Evolutionary conservation across 108 stramenopile species (phyloP).

Genomic region (Stephanodiscus triporus): DNA sequence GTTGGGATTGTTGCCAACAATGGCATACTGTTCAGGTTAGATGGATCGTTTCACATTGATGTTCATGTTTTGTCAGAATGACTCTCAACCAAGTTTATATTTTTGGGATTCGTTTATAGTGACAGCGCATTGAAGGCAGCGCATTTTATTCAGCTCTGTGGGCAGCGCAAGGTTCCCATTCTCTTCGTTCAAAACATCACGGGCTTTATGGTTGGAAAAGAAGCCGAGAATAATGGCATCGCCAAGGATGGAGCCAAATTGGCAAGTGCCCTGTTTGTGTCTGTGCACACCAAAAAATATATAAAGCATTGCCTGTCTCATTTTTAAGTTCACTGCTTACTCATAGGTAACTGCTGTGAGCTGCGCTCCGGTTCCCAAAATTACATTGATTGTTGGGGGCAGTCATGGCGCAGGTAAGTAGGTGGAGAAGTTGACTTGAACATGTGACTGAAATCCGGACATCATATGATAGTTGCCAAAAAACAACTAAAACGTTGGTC

Average conservation of each 20-base stretch:
- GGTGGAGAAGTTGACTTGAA: not conserved
- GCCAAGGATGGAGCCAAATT: slow-evolving; percentile 97
- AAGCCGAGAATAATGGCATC: slow-evolving; percentile 96
- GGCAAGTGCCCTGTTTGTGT: slow-evolving; percentile 20
- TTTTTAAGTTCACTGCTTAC: not conserved
- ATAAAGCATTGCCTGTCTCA: not conserved
- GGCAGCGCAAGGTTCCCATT: slow-evolving; percentile 94
- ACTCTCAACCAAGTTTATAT: not conserved
- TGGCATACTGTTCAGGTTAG: slow-evolving; percentile 75
- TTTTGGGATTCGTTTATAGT: slow-evolving; percentile 53
- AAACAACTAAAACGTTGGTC: not conserved
- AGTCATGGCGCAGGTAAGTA: slow-evolving; percentile 69
- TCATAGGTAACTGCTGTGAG: slow-evolving; percentile 84
- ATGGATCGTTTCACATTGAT: not conserved
- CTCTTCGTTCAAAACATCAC: slow-evolving; percentile 98
- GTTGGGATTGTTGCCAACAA: slow-evolving; percentile 98
- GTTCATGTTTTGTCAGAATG: not conserved
- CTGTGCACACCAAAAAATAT: not conserved
- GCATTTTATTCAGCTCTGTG: slow-evolving; percentile 98
- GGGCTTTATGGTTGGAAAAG: slow-evolving; percentile 98
- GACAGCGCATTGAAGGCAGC: slow-evolving; percentile 93
- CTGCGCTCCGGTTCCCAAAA: slow-evolving; percentile 95
- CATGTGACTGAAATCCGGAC: not conserved
- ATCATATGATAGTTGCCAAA: not conserved
- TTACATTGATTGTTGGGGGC: slow-evolving; percentile 95